phyloP scores from a whole-genome alignment of 2,329 filamentous ascomycete species.

The Exophiala mesophila region DNA sequence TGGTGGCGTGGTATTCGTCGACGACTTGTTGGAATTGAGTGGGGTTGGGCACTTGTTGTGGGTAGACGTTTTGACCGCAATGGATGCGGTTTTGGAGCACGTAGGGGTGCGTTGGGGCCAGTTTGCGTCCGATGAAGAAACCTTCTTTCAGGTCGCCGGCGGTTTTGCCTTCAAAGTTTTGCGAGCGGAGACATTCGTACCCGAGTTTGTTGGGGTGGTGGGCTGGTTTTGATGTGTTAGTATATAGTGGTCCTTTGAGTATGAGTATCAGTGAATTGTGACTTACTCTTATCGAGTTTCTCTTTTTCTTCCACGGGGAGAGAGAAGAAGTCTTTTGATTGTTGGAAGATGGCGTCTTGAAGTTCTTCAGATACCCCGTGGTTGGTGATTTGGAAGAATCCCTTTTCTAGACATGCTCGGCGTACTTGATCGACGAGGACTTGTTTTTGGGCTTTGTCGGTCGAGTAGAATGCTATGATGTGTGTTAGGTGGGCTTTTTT shows the following conservation, averaged over 20 bases:
- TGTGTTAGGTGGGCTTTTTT: not conserved
- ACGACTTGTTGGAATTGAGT: constrained; percentile 12
- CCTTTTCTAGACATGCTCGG: constrained; percentile 42
- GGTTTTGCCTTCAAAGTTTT: constrained; percentile 27
- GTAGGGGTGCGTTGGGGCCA: constrained; percentile 20
- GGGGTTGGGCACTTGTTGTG: constrained; percentile 4
- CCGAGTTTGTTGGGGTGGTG: constrained; percentile 19
- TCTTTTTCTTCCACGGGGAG: constrained; percentile 31
- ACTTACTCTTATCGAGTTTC: constrained; percentile 25
- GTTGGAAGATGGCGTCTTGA: constrained; percentile 39
- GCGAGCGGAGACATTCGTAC: constrained; percentile 28
- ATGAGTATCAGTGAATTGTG: not conserved
- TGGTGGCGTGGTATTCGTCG: constrained; percentile 15
- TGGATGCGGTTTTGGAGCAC: constrained; percentile 22
- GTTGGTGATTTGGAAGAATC: constrained; percentile 51
- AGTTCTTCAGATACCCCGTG: constrained; percentile 42
- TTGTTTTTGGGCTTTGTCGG: not conserved
- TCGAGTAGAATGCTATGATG: constrained; percentile 4
- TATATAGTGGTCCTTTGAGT: not conserved
- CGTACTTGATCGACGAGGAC: constrained; percentile 34
- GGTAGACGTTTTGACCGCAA: constrained; percentile 25
- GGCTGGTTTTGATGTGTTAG: too few species aligned
- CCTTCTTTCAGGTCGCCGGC: constrained; percentile 29
- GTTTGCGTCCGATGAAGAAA: constrained; percentile 26
- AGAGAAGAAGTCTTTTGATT: constrained; percentile 45